phyloP scores from a whole-genome alignment of 148 eudicot species.

The Bassia scoparia region DNA sequence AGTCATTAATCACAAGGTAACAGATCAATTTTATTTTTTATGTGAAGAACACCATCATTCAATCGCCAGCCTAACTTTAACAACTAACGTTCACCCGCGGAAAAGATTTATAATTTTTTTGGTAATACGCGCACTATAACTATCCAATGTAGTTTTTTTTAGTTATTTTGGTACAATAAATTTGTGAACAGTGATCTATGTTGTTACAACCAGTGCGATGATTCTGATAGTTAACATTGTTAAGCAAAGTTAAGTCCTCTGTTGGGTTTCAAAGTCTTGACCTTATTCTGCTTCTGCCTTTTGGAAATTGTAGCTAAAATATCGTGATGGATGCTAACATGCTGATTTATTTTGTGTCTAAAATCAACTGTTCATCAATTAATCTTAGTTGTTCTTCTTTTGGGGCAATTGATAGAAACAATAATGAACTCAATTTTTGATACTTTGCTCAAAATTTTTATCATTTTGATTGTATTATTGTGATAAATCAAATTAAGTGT shows the following conservation, averaged over 20 bases:
- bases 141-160: no score
- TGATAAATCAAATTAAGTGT: background rate
- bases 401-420: background rate
- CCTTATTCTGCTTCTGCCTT: background rate
- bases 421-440: background rate
- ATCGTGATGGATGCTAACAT: background rate
- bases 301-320: background rate
- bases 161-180: no score
- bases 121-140: no score
- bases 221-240: constrained; percentile 85
- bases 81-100: no score
- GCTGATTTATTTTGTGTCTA: background rate
- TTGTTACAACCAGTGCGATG: constrained; percentile 91
- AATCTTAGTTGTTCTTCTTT: background rate
- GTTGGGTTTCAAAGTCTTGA: background rate
- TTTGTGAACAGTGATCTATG: constrained; percentile 77
- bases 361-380: background rate
- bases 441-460: background rate
- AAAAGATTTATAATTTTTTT: no score
- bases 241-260: constrained; percentile 66
- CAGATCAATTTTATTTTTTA: no score
- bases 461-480: background rate
- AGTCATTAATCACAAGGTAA: no score
- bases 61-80: no score
- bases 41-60: no score